Evolutionary conservation across 1,284 basidiomycete genomes (phyloP).

Genomic region (Ganoderma leucocontextum): DNA sequence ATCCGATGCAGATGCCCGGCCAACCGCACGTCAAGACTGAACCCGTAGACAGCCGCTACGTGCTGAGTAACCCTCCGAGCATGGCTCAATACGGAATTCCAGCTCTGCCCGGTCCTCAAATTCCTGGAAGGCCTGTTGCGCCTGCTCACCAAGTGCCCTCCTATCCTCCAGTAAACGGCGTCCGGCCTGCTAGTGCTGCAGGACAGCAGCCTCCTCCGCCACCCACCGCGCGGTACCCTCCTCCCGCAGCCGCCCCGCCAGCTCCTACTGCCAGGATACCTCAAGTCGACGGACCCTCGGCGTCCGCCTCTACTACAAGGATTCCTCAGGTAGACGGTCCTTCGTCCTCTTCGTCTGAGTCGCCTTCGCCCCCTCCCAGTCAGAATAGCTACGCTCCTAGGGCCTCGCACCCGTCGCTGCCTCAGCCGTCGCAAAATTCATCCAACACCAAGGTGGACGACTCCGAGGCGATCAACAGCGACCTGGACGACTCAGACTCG

Average conservation of each 20-base stretch:
- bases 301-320: slow-evolving; percentile 38
- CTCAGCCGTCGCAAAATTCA: slow-evolving; percentile 41
- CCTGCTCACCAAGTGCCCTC: slow-evolving; percentile 50
- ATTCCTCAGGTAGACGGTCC: slow-evolving; percentile 61
- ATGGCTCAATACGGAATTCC: slow-evolving; percentile 61
- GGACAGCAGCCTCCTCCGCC: slow-evolving; percentile 35
- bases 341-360: slow-evolving; percentile 63
- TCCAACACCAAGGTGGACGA: slow-evolving; percentile 53
- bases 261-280: slow-evolving; percentile 57
- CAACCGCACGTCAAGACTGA: slow-evolving; percentile 69
- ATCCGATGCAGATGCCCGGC: slow-evolving; percentile 42
- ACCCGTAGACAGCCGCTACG: slow-evolving; percentile 70
- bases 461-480: slow-evolving; percentile 92
- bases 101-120: slow-evolving; percentile 68
- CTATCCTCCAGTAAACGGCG: slow-evolving; percentile 31
- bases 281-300: slow-evolving; percentile 59
- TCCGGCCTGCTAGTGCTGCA: slow-evolving; percentile 27
- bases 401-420: slow-evolving; percentile 47
- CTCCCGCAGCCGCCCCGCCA: slow-evolving; percentile 22
- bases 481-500: slow-evolving; percentile 93
- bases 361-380: slow-evolving; percentile 66
- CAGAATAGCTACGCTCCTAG: slow-evolving; percentile 68
- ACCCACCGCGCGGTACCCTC: slow-evolving; percentile 39
- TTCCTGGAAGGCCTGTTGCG: slow-evolving; percentile 55
- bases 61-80: slow-evolving; percentile 54